Evolutionary conservation across 441 rosid species (phyloP), one percentile per base, ranked within the genome.

Genomic region (Euphorbia celastroides): DNA sequence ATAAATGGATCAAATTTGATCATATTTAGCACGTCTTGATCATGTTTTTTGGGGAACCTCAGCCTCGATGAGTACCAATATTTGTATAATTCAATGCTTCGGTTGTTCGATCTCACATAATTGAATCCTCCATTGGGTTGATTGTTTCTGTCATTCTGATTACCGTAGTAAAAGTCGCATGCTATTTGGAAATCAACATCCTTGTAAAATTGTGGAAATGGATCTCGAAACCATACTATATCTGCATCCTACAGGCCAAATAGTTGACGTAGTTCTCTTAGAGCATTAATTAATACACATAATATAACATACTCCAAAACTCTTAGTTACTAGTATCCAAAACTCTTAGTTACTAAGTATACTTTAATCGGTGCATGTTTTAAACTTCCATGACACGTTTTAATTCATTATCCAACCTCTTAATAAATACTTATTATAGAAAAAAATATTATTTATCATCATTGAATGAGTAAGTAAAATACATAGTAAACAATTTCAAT

Each of bases 161-260:
- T 67, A 32, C 98, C 97, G 7, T 48, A 41, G 61, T 77, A 90
- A 30, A 51, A 20, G 70, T 93, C 98, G 51, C 97, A 90, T 0
- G 98, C 92, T 74, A 88, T 88, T 67, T 90, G 94, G 44, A 93
- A 86, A 80, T 93, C 98, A 50, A 69, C 88, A 67, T 80, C 80
- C 17, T 52, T 60, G 62, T 77, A 79, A 63, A 93, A 84, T 71
- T 76, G 81, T 22, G 84, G 86, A 79, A 90, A 90, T 72, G 98
- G 98, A 70, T 93, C 79, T 65, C 84, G 78, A 62, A 90, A 81
- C 97, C 98, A 93, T 92, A 90, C 75, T 66, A 93, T 73, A 79
- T 93, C 98, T 34, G 88, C 86, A 81, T 93, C 98, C 98, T 90
- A 26, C 1, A n/a, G 3, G 38, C 4, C 52, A 46, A 10, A 1